Percentiles rank a stretch among this genome's conserved stretches.
These are phyloP conservation scores for Zymoseptoria brevis DNA, from an alignment of 2,329 filamentous ascomycete genomes.

Conservation along the genomic window DNA sequence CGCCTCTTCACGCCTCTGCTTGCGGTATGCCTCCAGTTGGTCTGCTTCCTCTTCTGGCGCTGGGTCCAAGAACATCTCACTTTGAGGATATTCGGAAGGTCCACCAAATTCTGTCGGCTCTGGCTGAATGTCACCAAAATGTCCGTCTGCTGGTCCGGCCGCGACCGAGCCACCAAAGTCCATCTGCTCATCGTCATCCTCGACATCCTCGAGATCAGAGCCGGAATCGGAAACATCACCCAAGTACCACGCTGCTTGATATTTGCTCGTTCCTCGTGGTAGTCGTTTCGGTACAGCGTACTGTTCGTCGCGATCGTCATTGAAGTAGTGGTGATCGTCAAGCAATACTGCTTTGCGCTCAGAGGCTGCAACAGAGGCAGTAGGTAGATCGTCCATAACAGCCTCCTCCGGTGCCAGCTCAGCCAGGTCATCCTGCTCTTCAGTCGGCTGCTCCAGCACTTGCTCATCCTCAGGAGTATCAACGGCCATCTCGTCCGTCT, in stretches of 20 bases:
- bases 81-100: slow-evolving; percentile 85
- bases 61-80: slow-evolving; percentile 78
- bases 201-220: slow-evolving; percentile 66
- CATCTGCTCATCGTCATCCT: slow-evolving; percentile 52
- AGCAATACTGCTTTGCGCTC: slow-evolving; percentile 75
- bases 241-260: slow-evolving; percentile 91
- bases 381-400: slow-evolving; percentile 61
- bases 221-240: slow-evolving; percentile 74
- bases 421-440: slow-evolving; percentile 74
- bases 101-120: slow-evolving; percentile 53
- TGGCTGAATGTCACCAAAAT: slow-evolving; percentile 41
- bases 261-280: slow-evolving; percentile 84
- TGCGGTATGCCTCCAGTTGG: slow-evolving; percentile 73
- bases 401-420: slow-evolving; percentile 81
- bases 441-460: slow-evolving; percentile 62
- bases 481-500: slow-evolving; percentile 54
- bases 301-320: slow-evolving; percentile 66
- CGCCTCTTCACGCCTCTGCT: slow-evolving; percentile 68
- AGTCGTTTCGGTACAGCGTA: slow-evolving; percentile 61
- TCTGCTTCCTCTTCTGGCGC: slow-evolving; percentile 75
- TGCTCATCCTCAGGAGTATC: slow-evolving; percentile 52
- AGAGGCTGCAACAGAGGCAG: slow-evolving; percentile 41
- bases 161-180: slow-evolving; percentile 44
- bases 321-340: slow-evolving; percentile 97
- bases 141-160: slow-evolving; percentile 69